These are phyloP conservation scores for Alternaria alternata DNA, from an alignment of 2,329 filamentous ascomycete genomes.

Conservation along the genomic window DNA sequence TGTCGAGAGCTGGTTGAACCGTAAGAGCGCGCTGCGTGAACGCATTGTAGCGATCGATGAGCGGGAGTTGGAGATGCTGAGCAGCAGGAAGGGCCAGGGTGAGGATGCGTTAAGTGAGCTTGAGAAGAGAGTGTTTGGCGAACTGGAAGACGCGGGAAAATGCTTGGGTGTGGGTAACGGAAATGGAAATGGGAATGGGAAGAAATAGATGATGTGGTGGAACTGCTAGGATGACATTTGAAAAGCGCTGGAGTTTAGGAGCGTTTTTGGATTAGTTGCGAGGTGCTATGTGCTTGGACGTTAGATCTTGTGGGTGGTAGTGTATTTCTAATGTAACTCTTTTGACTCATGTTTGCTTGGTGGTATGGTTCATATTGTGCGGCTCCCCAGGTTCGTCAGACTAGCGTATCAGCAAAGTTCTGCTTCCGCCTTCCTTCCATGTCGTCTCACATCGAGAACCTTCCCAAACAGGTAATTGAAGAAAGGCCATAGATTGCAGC, in stretches of 20 bases:
- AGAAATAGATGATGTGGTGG: constrained; percentile 6
- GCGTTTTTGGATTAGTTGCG: background rate
- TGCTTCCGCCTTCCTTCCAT: background rate
- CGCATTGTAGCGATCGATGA: constrained; percentile 76
- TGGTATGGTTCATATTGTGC: background rate
- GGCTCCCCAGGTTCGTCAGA: background rate
- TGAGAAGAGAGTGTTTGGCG: constrained; percentile 74
- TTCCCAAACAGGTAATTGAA: background rate
- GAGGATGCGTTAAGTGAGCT: constrained; percentile 62
- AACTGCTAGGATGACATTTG: background rate
- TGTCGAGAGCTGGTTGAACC: constrained; percentile 80
- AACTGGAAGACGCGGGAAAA: constrained; percentile 46
- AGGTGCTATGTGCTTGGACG: background rate
- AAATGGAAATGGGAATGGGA: constrained; percentile 16
- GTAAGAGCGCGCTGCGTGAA: constrained; percentile 72
- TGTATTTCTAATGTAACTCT: constrained; percentile 4
- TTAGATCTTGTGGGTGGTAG: background rate
- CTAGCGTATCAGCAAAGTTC: background rate
- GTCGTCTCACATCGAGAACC: background rate
- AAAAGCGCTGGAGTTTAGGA: constrained; percentile 17
- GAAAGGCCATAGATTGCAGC: background rate
- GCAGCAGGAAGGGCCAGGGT: constrained; percentile 42
- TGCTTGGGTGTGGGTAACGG: constrained; percentile 45
- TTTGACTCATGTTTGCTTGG: background rate
- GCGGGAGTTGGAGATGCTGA: constrained; percentile 71